A percentile compares a stretch with the other conserved stretches of the same genome.
These are phyloP conservation scores for Ophiostoma ips DNA, from an alignment of 2,329 filamentous ascomycete genomes.

Conservation along the genomic window DNA sequence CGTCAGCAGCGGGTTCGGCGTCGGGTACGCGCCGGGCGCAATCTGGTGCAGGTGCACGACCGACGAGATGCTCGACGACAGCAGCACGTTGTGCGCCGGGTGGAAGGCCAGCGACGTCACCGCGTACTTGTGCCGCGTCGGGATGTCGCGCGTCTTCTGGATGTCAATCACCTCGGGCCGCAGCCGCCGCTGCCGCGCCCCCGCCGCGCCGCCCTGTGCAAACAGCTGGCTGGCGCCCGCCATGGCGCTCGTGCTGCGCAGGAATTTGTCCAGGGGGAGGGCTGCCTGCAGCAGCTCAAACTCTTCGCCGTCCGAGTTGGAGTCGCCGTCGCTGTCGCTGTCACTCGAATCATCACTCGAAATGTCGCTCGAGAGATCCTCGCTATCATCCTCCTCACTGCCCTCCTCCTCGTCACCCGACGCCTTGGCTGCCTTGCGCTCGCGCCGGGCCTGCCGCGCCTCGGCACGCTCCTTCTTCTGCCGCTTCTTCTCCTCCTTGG, in stretches of 20 bases:
- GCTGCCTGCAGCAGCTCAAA: slow-evolving; percentile 44
- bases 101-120: slow-evolving; percentile 83
- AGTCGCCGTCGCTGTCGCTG: not conserved
- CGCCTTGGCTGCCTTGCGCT: not conserved
- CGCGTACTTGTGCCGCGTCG: slow-evolving; percentile 61
- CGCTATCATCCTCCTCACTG: slow-evolving; percentile 14
- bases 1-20: slow-evolving; percentile 78
- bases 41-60: slow-evolving; percentile 84
- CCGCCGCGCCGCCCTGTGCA: slow-evolving; percentile 15
- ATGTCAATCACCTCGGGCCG: slow-evolving; percentile 84
- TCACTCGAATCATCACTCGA: too few species aligned
- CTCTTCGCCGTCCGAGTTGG: slow-evolving; percentile 21
- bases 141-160: slow-evolving; percentile 74
- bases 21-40: slow-evolving; percentile 57
- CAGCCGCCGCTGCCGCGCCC: slow-evolving; percentile 51
- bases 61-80: slow-evolving; percentile 77
- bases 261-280: slow-evolving; percentile 64
- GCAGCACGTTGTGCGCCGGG: slow-evolving; percentile 71
- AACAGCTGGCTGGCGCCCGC: slow-evolving; percentile 25
- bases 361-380: not conserved
- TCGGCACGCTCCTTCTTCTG: slow-evolving; percentile 22
- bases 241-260: slow-evolving; percentile 61
- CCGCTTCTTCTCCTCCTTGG: not conserved
- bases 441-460: slow-evolving; percentile 25
- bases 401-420: not conserved